phyloP scores from a whole-genome alignment of 768 basidiomycete genomes.

The Russula emetica region DNA sequence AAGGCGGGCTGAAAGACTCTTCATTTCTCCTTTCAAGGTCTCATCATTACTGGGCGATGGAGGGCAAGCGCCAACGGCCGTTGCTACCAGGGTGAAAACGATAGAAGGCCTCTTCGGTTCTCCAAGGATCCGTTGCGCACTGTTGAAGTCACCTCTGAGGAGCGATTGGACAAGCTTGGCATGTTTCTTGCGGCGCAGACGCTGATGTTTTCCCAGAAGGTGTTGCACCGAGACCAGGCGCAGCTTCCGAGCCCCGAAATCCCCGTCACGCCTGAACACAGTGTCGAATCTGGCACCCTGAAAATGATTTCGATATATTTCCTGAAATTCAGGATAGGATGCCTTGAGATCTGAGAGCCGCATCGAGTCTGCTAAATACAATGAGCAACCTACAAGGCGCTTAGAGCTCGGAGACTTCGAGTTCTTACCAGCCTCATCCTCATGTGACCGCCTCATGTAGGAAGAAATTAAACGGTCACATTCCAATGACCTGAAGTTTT shows the following conservation, averaged over 20 bases:
- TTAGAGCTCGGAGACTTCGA: background rate
- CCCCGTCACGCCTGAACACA: background rate
- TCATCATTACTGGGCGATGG: background rate
- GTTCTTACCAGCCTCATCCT: background rate
- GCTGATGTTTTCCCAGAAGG: background rate
- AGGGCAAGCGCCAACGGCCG: background rate
- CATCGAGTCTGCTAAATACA: background rate
- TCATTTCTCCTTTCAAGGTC: conserved; percentile 11
- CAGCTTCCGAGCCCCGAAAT: conserved; percentile 4
- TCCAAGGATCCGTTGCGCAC: background rate
- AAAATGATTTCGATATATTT: background rate
- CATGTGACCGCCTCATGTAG: background rate
- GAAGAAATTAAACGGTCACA: background rate
- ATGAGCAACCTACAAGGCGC: too few species aligned
- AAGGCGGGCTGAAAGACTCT: background rate
- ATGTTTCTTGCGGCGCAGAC: background rate
- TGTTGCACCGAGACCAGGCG: background rate
- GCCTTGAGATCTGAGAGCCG: background rate
- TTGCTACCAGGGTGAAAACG: background rate
- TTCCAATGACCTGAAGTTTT: conserved; percentile 10
- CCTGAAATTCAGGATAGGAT: background rate
- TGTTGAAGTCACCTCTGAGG: background rate
- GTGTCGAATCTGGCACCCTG: background rate
- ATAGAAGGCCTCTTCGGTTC: background rate
- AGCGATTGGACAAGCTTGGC: conserved; percentile 1